A percentile compares a stretch with the other conserved stretches of the same genome.
Evolutionary conservation across 495 filamentous ascomycete species (phyloP).

Genomic region (Neurospora discreta): DNA sequence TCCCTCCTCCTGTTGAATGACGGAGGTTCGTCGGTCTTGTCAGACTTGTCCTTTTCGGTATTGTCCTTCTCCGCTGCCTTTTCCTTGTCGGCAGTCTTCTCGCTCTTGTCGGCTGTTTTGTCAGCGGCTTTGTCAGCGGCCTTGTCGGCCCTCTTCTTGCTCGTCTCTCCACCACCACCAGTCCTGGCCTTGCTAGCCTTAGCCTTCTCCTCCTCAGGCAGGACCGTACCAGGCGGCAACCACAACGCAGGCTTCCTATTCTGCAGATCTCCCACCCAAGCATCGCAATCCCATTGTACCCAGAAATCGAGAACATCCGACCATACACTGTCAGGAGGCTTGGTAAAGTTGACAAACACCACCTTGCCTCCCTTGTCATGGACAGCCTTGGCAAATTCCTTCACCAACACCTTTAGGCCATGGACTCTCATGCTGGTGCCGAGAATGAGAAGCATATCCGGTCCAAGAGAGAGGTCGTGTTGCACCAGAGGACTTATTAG

Average conservation of each 20-base stretch:
- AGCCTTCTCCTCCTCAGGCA: slow-evolving; percentile 22
- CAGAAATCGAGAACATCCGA: slow-evolving; percentile 57
- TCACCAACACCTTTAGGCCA: slow-evolving; percentile 54
- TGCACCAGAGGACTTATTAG: slow-evolving; percentile 48
- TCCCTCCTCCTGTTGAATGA: not conserved
- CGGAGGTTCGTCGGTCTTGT: not conserved
- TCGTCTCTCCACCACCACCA: slow-evolving; percentile 14
- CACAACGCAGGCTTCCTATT: slow-evolving; percentile 44
- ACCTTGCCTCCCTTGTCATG: slow-evolving; percentile 53
- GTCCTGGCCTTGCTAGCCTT: slow-evolving; percentile 14
- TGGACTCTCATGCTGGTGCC: slow-evolving; percentile 61
- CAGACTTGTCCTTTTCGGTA: slow-evolving; percentile 1
- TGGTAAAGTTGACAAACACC: slow-evolving; percentile 57
- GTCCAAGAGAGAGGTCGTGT: slow-evolving; percentile 48
- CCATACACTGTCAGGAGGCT: slow-evolving; percentile 56
- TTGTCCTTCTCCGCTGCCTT: slow-evolving; percentile 5
- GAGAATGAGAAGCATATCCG: slow-evolving; percentile 54
- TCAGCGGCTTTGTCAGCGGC: not conserved
- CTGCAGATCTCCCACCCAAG: slow-evolving; percentile 53
- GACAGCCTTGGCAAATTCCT: slow-evolving; percentile 58
- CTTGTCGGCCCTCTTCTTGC: slow-evolving; percentile 17
- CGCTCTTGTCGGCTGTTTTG: not conserved
- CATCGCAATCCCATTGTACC: slow-evolving; percentile 61
- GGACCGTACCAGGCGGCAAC: slow-evolving; percentile 31
- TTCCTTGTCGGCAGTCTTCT: slow-evolving; percentile 5